Conservation (phyloP, 1,139 yeast genomes). For the Casaregolazyma suthepensis region DNA sequence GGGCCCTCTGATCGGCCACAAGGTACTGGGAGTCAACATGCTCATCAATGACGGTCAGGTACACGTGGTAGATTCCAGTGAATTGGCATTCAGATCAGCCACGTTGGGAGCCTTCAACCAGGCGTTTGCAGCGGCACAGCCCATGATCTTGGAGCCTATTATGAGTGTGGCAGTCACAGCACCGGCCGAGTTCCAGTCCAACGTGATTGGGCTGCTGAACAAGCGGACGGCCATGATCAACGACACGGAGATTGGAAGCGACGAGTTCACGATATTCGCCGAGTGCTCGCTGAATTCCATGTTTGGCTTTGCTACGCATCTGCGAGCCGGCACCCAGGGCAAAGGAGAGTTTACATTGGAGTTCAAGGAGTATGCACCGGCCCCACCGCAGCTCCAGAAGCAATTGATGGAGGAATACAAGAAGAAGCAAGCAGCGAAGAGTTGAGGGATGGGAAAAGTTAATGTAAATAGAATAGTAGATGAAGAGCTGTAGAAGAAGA, state of each 20-base stretch:
- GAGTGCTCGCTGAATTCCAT: conserved; percentile 92
- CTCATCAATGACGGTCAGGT: conserved; percentile 94
- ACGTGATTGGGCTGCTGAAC: conserved; percentile 84
- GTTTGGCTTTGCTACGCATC: conserved; percentile 93
- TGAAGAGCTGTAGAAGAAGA: too few species aligned
- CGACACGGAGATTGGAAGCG: conserved; percentile 90
- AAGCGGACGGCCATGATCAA: conserved; percentile 88
- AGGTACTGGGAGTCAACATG: conserved; percentile 89
- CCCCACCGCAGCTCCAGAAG: conserved; percentile 84
- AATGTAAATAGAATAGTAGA: not conserved
- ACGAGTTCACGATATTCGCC: conserved; percentile 88
- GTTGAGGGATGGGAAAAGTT: not conserved
- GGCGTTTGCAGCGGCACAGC: conserved; percentile 77
- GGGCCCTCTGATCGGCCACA: conserved; percentile 96
- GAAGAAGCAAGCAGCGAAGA: conserved; percentile 39
- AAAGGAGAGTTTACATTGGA: conserved; percentile 97
- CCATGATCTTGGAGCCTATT: conserved; percentile 90
- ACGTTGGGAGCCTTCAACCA: conserved; percentile 88
- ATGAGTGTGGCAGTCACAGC: conserved; percentile 92
- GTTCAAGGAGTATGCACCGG: conserved; percentile 86
- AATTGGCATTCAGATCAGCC: conserved; percentile 90
- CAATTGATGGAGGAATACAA: conserved; percentile 82
- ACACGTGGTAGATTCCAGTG: conserved; percentile 96
- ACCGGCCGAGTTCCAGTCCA: conserved; percentile 94
- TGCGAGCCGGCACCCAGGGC: conserved; percentile 97